phyloP scores from a whole-genome alignment of 345 rosid species.

The Cochlearia excelsa region DNA sequence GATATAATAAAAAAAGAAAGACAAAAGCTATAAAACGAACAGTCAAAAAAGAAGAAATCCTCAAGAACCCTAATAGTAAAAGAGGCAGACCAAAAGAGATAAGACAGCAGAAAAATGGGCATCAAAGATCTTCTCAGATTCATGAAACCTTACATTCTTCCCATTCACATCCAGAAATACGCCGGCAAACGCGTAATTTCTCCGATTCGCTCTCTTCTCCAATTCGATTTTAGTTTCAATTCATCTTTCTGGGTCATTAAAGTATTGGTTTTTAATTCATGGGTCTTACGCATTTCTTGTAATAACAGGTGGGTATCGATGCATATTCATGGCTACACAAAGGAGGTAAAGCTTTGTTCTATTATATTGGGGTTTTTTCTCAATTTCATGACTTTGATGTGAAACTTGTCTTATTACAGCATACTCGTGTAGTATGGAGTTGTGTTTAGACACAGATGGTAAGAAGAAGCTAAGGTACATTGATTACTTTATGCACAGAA shows the following conservation, averaged over 20 bases:
- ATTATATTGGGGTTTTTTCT: neutral
- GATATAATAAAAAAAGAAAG: neutral
- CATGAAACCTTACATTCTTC: conserved; percentile 74
- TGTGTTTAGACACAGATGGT: conserved; percentile 61
- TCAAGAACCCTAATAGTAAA: conserved; percentile 28
- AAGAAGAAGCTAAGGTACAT: conserved; percentile 61
- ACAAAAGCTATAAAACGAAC: conserved; percentile 1
- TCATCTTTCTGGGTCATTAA: conserved; percentile 4
- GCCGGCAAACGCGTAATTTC: conserved; percentile 64
- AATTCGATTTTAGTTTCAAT: neutral
- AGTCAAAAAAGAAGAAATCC: neutral
- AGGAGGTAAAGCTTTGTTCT: conserved; percentile 55
- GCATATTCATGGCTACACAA: conserved; percentile 93
- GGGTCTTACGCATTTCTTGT: conserved; percentile 3
- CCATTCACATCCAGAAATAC: conserved; percentile 72
- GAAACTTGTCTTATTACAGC: conserved; percentile 40
- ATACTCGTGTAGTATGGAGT: conserved; percentile 95
- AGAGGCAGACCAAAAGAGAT: conserved; percentile 23
- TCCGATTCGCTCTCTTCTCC: neutral
- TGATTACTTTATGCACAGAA: conserved; percentile 78
- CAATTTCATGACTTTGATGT: conserved; percentile 16
- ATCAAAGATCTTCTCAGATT: conserved; percentile 85
- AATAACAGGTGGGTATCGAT: conserved; percentile 84
- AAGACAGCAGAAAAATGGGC: conserved; percentile 53
- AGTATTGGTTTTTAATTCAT: conserved; percentile 1